Conservation (phyloP, 2,329 filamentous ascomycete genomes). For the Phoma sp. region DNA sequence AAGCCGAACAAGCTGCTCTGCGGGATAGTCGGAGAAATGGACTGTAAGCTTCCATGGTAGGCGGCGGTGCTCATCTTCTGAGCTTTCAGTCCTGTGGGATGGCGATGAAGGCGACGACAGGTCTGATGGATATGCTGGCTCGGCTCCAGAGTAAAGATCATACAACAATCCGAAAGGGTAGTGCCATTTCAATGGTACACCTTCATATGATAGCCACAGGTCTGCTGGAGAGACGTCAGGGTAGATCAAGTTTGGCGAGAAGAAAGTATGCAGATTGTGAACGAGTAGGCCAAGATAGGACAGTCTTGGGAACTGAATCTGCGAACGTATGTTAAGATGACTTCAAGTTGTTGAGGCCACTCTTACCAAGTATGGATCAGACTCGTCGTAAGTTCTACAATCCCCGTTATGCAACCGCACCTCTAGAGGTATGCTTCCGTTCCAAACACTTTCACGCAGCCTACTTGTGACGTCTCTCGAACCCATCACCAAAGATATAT, state of each 20-base stretch:
- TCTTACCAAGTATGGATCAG: slow-evolving; percentile 65
- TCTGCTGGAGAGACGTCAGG: slow-evolving; percentile 59
- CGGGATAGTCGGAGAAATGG: slow-evolving; percentile 65
- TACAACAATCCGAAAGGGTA: slow-evolving; percentile 73
- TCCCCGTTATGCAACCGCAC: slow-evolving; percentile 65
- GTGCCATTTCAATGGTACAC: slow-evolving; percentile 74
- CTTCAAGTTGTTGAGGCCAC: neutral
- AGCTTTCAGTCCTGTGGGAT: slow-evolving; percentile 21
- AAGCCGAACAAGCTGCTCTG: slow-evolving; percentile 63
- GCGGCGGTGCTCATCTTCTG: slow-evolving; percentile 25
- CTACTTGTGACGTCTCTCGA: slow-evolving; percentile 44
- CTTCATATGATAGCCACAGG: slow-evolving; percentile 71
- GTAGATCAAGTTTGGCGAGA: slow-evolving; percentile 63
- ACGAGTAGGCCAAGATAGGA: slow-evolving; percentile 73
- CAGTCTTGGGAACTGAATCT: slow-evolving; percentile 68
- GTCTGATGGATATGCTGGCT: slow-evolving; percentile 48
- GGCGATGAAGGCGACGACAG: slow-evolving; percentile 13
- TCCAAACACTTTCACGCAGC: slow-evolving; percentile 62
- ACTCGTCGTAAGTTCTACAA: slow-evolving; percentile 65
- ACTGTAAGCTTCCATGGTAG: slow-evolving; percentile 70
- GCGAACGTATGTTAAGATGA: slow-evolving; percentile 1
- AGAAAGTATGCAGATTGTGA: slow-evolving; percentile 68
- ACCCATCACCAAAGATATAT: slow-evolving; percentile 21
- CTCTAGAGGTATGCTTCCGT: slow-evolving; percentile 65
- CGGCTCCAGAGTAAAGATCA: slow-evolving; percentile 69